These are phyloP conservation scores for Xylaria sp. DNA, from an alignment of 2,329 filamentous ascomycete species.

Conservation along the genomic window DNA sequence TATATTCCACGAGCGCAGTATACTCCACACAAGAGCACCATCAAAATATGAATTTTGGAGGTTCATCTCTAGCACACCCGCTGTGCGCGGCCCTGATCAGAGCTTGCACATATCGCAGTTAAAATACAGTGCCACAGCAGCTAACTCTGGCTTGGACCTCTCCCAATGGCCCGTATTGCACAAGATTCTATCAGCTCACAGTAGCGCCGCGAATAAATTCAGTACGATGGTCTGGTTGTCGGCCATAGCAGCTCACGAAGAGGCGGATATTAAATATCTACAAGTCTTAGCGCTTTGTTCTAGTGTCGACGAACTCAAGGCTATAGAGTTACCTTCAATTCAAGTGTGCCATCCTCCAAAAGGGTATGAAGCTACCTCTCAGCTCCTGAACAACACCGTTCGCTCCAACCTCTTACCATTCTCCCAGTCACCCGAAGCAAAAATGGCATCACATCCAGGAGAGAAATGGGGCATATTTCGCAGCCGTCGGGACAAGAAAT, in stretches of 20 bases:
- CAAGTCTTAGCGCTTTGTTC: conserved; percentile 24
- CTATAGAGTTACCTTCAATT: not conserved
- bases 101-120: conserved; percentile 6
- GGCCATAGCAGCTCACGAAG: conserved; percentile 13
- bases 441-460: conserved; percentile 4
- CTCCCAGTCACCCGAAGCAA: conserved; percentile 16
- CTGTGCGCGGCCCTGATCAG: conserved; percentile 4
- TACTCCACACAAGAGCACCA: conserved; percentile 15
- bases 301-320: not conserved
- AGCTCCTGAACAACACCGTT: not conserved
- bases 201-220: conserved; percentile 12
- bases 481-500: not conserved
- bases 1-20: conserved; percentile 7
- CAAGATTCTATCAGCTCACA: conserved; percentile 16
- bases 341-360: conserved; percentile 6
- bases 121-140: conserved; percentile 16
- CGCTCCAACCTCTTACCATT: not conserved
- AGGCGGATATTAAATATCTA: conserved; percentile 6
- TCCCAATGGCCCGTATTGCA: conserved; percentile 14
- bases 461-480: not conserved
- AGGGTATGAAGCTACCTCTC: conserved; percentile 17
- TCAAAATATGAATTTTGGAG: conserved; percentile 11
- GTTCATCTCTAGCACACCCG: not conserved
- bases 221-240: conserved; percentile 33
- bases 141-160: conserved; percentile 22